These are phyloP conservation scores for Neonectria coccinea DNA, from an alignment of 2,329 filamentous ascomycete species.

Conservation along the genomic window DNA sequence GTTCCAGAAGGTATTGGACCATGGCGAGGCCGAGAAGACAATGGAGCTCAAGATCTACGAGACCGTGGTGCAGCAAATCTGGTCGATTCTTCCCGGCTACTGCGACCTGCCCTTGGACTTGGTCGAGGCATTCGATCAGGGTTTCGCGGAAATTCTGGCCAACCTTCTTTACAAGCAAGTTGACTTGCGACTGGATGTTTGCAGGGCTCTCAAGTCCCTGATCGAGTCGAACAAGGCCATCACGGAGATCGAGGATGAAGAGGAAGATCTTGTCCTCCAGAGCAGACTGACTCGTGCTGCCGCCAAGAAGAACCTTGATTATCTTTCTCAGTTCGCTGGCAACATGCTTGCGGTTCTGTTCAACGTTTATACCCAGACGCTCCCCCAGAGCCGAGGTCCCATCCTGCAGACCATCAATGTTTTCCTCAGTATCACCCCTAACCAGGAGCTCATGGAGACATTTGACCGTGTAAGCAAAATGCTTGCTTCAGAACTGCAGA, in stretches of 20 bases:
- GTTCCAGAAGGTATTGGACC: slow-evolving; percentile 88
- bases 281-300: slow-evolving; percentile 80
- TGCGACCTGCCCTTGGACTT: slow-evolving; percentile 91
- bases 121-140: slow-evolving; percentile 81
- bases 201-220: slow-evolving; percentile 84
- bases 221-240: slow-evolving; percentile 94
- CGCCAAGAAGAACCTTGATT: slow-evolving; percentile 83
- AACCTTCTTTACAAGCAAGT: slow-evolving; percentile 94
- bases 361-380: slow-evolving; percentile 97
- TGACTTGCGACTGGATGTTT: slow-evolving; percentile 87
- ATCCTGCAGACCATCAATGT: slow-evolving; percentile 96
- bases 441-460: slow-evolving; percentile 83
- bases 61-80: slow-evolving; percentile 94
- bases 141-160: slow-evolving; percentile 88
- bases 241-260: slow-evolving; percentile 72
- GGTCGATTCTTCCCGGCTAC: slow-evolving; percentile 93
- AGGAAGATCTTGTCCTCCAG: slow-evolving; percentile 81
- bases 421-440: slow-evolving; percentile 88
- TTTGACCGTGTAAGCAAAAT: slow-evolving; percentile 89
- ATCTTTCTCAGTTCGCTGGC: slow-evolving; percentile 81
- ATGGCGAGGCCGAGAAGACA: slow-evolving; percentile 85
- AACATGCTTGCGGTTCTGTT: slow-evolving; percentile 97
- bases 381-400: slow-evolving; percentile 90
- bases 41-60: slow-evolving; percentile 99
- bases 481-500: slow-evolving; percentile 77